Conservation (phyloP, 2,329 filamentous ascomycete species). For the Microdochium bolleyi region DNA sequence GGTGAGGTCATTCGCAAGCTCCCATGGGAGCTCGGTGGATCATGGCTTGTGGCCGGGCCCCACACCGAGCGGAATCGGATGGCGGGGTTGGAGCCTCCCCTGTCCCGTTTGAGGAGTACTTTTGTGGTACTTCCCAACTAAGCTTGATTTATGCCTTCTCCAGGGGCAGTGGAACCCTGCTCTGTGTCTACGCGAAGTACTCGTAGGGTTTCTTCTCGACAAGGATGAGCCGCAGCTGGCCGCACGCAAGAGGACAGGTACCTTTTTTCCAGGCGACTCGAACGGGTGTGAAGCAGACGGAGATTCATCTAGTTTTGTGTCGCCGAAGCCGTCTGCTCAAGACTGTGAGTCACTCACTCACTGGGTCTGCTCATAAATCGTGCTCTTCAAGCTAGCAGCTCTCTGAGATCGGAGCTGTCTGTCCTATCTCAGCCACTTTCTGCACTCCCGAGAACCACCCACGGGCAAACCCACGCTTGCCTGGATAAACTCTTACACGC, state of each 20-base stretch:
- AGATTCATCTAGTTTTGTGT: not conserved
- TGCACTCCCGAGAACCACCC: not conserved
- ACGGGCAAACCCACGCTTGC: not conserved
- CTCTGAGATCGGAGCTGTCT: not conserved
- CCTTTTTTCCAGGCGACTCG: not conserved
- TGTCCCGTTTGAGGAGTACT: not conserved
- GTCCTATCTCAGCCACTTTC: no score
- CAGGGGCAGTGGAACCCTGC: no score
- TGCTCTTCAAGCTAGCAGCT: no score
- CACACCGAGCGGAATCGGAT: not conserved
- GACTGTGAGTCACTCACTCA: not conserved
- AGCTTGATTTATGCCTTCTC: no score
- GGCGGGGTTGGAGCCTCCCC: not conserved
- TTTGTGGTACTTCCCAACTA: no score
- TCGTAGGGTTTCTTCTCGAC: not conserved
- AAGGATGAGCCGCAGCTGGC: not conserved
- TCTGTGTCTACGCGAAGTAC: not conserved
- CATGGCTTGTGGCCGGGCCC: not conserved
- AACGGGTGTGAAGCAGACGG: not conserved
- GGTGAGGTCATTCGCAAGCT: no score
- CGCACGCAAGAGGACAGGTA: not conserved
- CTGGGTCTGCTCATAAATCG: not conserved
- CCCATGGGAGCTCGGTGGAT: no score
- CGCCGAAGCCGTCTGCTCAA: not conserved
- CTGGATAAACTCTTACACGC: conserved; percentile 5